Conservation (phyloP, 2,329 filamentous ascomycete genomes). For the Fusarium sp. region DNA sequence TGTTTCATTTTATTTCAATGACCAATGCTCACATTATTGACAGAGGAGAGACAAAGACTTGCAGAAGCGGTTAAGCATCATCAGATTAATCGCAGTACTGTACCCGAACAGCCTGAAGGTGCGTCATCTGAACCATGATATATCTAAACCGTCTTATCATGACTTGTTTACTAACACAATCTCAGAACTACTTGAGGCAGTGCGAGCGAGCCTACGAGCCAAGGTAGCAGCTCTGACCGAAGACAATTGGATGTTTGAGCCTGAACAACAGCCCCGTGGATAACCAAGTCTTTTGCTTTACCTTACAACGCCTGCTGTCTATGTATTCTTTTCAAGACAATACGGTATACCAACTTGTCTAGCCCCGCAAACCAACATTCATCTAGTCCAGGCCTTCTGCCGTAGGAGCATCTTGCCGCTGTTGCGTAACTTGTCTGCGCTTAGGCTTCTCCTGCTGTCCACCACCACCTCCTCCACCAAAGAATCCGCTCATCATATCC, state of each 20-base stretch:
- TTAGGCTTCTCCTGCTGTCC: slow-evolving; percentile 46
- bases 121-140: slow-evolving; percentile 35
- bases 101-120: slow-evolving; percentile 73
- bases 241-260: slow-evolving; percentile 92
- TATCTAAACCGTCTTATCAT: background rate
- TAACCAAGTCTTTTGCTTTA: slow-evolving; percentile 40
- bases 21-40: slow-evolving; percentile 6
- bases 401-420: slow-evolving; percentile 57
- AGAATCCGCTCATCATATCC: slow-evolving; percentile 97
- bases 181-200: slow-evolving; percentile 73
- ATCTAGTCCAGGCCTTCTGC: slow-evolving; percentile 68
- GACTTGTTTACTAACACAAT: slow-evolving; percentile 25
- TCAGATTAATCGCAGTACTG: slow-evolving; percentile 62
- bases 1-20: background rate
- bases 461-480: slow-evolving; percentile 73
- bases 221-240: slow-evolving; percentile 79
- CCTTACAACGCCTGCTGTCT: slow-evolving; percentile 43
- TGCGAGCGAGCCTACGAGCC: slow-evolving; percentile 73
- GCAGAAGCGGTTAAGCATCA: slow-evolving; percentile 70
- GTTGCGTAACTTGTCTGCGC: slow-evolving; percentile 55
- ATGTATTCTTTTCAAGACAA: slow-evolving; percentile 35
- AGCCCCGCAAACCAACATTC: slow-evolving; percentile 1
- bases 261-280: slow-evolving; percentile 63
- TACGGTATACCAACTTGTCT: slow-evolving; percentile 39
- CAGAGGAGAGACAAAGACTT: slow-evolving; percentile 68